Evolutionary conservation across 2,329 filamentous ascomycete species (phyloP).

Genomic region (Chrysoporthe cubensis): DNA sequence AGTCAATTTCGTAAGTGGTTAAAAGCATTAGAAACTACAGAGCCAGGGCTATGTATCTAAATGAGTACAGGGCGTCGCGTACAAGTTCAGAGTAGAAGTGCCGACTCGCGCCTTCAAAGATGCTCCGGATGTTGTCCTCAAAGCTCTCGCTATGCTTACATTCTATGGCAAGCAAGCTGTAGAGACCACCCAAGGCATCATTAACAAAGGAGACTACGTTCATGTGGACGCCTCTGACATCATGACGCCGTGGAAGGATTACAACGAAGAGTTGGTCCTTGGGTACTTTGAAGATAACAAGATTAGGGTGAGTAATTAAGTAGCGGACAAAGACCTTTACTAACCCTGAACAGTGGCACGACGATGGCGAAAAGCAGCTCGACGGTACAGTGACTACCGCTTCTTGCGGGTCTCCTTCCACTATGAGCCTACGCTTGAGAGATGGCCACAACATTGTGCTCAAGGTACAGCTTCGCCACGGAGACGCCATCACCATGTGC

Average conservation of each 20-base stretch:
- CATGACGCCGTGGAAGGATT: slow-evolving; percentile 43
- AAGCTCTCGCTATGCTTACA: slow-evolving; percentile 49
- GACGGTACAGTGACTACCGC: slow-evolving; percentile 66
- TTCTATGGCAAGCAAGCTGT: slow-evolving; percentile 55
- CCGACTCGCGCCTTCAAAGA: slow-evolving; percentile 48
- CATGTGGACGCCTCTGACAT: slow-evolving; percentile 25
- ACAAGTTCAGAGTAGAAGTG: slow-evolving; percentile 63
- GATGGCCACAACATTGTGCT: slow-evolving; percentile 38
- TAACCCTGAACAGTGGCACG: slow-evolving; percentile 54
- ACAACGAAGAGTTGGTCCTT: slow-evolving; percentile 67
- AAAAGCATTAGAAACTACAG: not conserved
- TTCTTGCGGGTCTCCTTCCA: slow-evolving; percentile 60
- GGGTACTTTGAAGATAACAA: slow-evolving; percentile 64
- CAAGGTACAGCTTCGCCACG: slow-evolving; percentile 56
- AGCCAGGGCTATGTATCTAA: slow-evolving; percentile 28
- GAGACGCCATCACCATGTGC: slow-evolving; percentile 66
- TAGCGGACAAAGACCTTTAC: not conserved
- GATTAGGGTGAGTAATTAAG: slow-evolving; percentile 52
- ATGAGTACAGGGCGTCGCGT: slow-evolving; percentile 59
- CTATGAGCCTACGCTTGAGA: slow-evolving; percentile 50
- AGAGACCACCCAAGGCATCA: slow-evolving; percentile 30
- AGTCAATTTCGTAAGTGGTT: slow-evolving; percentile 52
- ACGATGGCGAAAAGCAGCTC: slow-evolving; percentile 67
- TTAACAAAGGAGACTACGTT: slow-evolving; percentile 20
- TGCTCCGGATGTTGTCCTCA: slow-evolving; percentile 52